Evolutionary conservation across 2,329 filamentous ascomycete species (phyloP), one percentile per base, ranked within the genome.

Genomic region (Colletotrichum somersetense): DNA sequence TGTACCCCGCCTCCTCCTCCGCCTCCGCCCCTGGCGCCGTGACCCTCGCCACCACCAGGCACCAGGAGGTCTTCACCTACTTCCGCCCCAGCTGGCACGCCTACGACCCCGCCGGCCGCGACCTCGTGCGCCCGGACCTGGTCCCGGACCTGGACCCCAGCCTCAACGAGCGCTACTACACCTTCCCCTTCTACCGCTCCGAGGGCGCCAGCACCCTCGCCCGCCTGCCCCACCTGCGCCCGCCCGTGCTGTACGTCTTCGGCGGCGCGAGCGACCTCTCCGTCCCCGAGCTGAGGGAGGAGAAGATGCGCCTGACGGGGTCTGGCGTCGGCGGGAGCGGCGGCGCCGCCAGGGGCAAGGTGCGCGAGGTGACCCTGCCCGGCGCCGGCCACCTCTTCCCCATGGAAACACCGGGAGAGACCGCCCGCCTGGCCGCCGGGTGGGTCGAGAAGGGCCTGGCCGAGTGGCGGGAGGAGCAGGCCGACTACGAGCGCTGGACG

Each of bases 61-160:
- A 97, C 80, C 94, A 97, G 79, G 94, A 97, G 83, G 92, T 96
- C 67, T 91, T 94, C 77, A 94, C 91, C 1, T 96, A 92, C 79
- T 82, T 93, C 74, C 88, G 92, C 0, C 89, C 91, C 0, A 88
- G 88, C 71, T 89, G 81, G 79, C 81, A 83, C 10, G 84, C 84
- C 73, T 80, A 83, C 61, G 81, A 83, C 72, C 64, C 77, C 0
- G 74, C 80, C 5, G 84, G 83, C 26, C 79, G 80, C 16, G 75
- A 74, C 2, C 72, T 87, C 40, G 71, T 88, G 10, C 79, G 85
- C 67, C 81, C 79, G 0, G 77, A 81, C 57, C 78, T 80, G 46
- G 75, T 86, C 4, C 85, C 83, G 2, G 88, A 91, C 75, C 79
- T 86, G 18, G 82, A 85, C 71, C 77, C 83, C 0, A 78, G 77